Percentiles rank a stretch among this genome's conserved stretches.
Conservation (phyloP, 1,139 yeast genomes). For the Candida albicans region DNA sequence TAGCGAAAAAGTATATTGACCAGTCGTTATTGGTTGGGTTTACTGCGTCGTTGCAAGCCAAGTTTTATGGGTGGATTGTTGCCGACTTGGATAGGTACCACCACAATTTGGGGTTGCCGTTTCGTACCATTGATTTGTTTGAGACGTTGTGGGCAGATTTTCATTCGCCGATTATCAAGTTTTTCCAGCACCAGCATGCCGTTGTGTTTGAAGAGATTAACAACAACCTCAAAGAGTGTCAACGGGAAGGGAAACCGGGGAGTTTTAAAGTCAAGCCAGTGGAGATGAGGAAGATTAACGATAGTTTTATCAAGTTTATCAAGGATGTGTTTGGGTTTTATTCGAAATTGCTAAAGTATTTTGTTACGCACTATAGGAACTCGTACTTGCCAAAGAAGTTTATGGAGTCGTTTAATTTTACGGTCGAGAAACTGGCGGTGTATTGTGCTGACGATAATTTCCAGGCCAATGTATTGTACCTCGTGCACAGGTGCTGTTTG, state of each 20-base stretch:
- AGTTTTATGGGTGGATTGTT: slow-evolving; percentile 39
- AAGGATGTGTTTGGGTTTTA: slow-evolving; percentile 51
- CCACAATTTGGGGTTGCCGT: slow-evolving; percentile 18
- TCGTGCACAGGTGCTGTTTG: slow-evolving; percentile 55
- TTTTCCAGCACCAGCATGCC: slow-evolving; percentile 46
- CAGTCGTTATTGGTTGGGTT: slow-evolving; percentile 48
- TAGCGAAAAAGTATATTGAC: slow-evolving; percentile 36
- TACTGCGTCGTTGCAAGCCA: slow-evolving; percentile 42
- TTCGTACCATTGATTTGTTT: slow-evolving; percentile 36
- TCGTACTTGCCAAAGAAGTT: slow-evolving; percentile 32
- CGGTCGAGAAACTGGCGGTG: slow-evolving; percentile 16
- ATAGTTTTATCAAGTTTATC: slow-evolving; percentile 48
- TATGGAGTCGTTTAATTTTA: slow-evolving; percentile 24
- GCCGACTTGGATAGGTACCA: slow-evolving; percentile 32
- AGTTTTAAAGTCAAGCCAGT: slow-evolving; percentile 39
- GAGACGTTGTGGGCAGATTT: slow-evolving; percentile 60
- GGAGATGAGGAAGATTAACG: slow-evolving; percentile 58
- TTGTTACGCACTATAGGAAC: slow-evolving; percentile 37
- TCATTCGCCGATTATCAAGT: slow-evolving; percentile 63
- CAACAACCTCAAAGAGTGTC: slow-evolving; percentile 14
- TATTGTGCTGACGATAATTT: slow-evolving; percentile 21
- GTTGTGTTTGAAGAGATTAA: slow-evolving; percentile 22
- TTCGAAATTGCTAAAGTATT: slow-evolving; percentile 33
- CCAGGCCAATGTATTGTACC: slow-evolving; percentile 45
- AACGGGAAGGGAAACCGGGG: slow-evolving; percentile 11